phyloP scores from a whole-genome alignment of 768 basidiomycete species.

The Boletus subparvulus region DNA sequence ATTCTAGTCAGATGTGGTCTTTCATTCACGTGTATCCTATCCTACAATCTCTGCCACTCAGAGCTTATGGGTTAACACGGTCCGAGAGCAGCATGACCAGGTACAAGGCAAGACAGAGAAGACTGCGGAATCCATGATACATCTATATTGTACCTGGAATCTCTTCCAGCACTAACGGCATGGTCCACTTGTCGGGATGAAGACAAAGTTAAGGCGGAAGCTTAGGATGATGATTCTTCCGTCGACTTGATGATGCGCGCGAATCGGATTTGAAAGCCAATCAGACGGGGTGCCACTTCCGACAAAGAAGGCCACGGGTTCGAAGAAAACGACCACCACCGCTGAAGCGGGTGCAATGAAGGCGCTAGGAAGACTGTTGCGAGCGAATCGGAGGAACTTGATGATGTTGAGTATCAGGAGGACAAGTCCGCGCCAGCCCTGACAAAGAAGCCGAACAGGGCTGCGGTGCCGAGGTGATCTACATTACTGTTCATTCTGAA shows the following conservation, averaged over 20 bases:
- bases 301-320: constrained; percentile 41
- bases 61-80: constrained; percentile 27
- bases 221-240: constrained; percentile 49
- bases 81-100: constrained; percentile 65
- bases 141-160: neutral
- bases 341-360: constrained; percentile 41
- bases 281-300: constrained; percentile 44
- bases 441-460: constrained; percentile 57
- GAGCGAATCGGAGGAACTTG: constrained; percentile 50
- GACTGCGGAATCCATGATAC: constrained; percentile 45
- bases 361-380: constrained; percentile 41
- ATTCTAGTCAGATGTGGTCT: constrained; percentile 69
- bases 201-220: constrained; percentile 46
- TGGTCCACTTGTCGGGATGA: constrained; percentile 40
- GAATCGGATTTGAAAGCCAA: constrained; percentile 48
- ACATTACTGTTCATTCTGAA: constrained; percentile 21
- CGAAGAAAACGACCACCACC: constrained; percentile 20
- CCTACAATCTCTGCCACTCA: neutral
- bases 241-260: constrained; percentile 62
- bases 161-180: neutral
- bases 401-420: constrained; percentile 53
- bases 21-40: constrained; percentile 16
- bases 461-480: constrained; percentile 59
- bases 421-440: constrained; percentile 44
- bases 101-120: constrained; percentile 42